phyloP scores from a whole-genome alignment of 441 rosid species.

The Metrosideros polymorpha region DNA sequence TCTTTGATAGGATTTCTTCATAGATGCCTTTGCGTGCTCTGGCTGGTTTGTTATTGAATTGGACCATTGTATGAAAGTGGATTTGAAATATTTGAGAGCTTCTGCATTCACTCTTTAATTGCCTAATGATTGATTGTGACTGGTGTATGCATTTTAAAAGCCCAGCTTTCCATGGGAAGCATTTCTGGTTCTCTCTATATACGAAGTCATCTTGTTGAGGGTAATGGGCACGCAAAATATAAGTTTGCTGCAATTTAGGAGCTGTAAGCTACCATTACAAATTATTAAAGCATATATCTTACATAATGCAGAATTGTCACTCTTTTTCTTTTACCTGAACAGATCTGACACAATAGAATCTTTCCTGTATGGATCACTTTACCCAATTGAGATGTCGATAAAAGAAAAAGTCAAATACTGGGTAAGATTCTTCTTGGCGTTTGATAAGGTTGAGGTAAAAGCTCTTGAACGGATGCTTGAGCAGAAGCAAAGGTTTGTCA shows the following conservation, averaged over 20 bases:
- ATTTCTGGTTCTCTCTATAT: neutral
- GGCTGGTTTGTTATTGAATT: neutral
- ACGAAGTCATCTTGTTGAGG: neutral
- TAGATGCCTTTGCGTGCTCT: neutral
- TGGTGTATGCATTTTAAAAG: neutral
- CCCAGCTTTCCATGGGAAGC: neutral
- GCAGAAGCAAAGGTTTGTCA: constrained; percentile 86
- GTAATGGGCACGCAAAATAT: neutral
- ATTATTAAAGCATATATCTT: neutral
- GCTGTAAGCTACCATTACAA: neutral
- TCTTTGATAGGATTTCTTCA: neutral
- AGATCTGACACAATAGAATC: constrained; percentile 91
- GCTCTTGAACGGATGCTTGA: constrained; percentile 94
- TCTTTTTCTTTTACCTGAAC: constrained; percentile 9
- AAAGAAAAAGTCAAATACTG: constrained; percentile 63
- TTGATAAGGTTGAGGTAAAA: constrained; percentile 86
- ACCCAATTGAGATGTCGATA: constrained; percentile 57
- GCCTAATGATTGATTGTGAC: neutral
- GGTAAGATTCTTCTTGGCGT: constrained; percentile 72
- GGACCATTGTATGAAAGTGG: neutral
- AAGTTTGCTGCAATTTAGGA: neutral
- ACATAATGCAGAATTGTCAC: neutral
- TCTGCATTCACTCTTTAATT: neutral
- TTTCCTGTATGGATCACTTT: constrained; percentile 58
- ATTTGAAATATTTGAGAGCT: neutral